phyloP scores from a whole-genome alignment of 805 yeast genomes.

The Hanseniaspora hatyaiensis region DNA sequence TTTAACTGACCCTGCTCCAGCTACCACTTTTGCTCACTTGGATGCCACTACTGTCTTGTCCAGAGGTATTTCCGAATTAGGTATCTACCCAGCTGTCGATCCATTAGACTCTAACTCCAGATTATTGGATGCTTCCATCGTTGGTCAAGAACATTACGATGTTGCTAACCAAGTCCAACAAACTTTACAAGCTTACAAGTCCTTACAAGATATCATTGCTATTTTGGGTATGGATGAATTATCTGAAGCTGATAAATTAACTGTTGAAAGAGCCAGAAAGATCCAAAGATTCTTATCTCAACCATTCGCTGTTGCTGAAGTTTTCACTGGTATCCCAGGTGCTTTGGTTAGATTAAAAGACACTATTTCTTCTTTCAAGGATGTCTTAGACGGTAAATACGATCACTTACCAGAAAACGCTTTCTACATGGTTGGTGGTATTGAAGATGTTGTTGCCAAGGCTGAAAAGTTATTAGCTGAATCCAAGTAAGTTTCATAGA shows the following conservation, averaged over 20 bases:
- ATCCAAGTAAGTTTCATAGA: constrained; percentile 39
- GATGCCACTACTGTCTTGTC: constrained; percentile 99
- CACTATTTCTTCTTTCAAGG: constrained; percentile 89
- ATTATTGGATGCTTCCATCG: constrained; percentile 92
- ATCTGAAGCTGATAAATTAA: constrained; percentile 95
- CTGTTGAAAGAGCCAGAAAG: constrained; percentile 99
- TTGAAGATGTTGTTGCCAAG: constrained; percentile 95
- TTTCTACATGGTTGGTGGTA: constrained; percentile 99
- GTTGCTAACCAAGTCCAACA: constrained; percentile 92
- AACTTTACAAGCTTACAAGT: constrained; percentile 98
- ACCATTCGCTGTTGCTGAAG: constrained; percentile 99
- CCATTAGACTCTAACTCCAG: constrained; percentile 99
- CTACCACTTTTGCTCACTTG: constrained; percentile 99
- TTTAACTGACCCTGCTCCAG: constrained; percentile 99
- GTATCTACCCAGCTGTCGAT: constrained; percentile 99
- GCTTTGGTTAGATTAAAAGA: constrained; percentile 93
- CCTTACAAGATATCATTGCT: constrained; percentile 99
- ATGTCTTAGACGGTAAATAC: constrained; percentile 94
- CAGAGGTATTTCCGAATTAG: constrained; percentile 98
- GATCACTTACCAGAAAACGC: constrained; percentile 98
- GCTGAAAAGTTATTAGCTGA: constrained; percentile 98
- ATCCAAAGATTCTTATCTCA: constrained; percentile 99
- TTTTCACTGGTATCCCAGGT: constrained; percentile 99
- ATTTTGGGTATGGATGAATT: constrained; percentile 99
- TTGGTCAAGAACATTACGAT: constrained; percentile 97